A percentile compares a stretch with the other conserved stretches of the same genome.
Conservation (phyloP, 768 basidiomycete species). For the Trametes meyenii region DNA sequence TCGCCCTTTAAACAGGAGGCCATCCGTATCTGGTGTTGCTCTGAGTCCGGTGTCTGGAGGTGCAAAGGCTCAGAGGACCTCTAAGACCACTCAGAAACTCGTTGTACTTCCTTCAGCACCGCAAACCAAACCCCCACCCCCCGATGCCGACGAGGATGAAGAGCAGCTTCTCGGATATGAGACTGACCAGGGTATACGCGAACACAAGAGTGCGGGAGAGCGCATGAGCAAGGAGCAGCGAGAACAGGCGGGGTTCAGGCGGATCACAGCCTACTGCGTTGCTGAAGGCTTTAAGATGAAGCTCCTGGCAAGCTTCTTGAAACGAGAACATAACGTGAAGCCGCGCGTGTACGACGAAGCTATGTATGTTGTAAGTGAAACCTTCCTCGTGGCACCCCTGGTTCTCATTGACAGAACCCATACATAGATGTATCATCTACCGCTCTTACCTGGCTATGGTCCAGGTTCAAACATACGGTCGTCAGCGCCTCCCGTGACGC, state of each 20-base stretch:
- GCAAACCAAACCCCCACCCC: conserved; percentile 73
- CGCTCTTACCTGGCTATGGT: conserved; percentile 89
- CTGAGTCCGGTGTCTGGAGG: conserved; percentile 33
- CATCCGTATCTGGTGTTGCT: conserved; percentile 36
- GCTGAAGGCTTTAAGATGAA: conserved; percentile 88
- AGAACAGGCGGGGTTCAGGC: conserved; percentile 75
- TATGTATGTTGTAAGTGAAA: conserved; percentile 76
- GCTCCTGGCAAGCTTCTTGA: conserved; percentile 79
- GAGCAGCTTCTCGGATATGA: conserved; percentile 61
- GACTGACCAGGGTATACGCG: conserved; percentile 66
- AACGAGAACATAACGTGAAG: conserved; percentile 89
- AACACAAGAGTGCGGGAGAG: conserved; percentile 85
- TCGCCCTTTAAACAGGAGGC: conserved; percentile 28
- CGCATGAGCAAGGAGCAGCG: conserved; percentile 87
- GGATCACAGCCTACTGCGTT: conserved; percentile 89
- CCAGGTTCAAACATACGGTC: conserved; percentile 86
- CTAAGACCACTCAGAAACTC: conserved; percentile 90
- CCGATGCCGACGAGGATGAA: conserved; percentile 48
- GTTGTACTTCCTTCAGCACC: conserved; percentile 89
- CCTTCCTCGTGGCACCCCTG: neutral
- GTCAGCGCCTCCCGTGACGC: conserved; percentile 59
- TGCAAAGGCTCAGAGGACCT: conserved; percentile 71
- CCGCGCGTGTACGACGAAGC: conserved; percentile 93
- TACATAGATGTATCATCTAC: conserved; percentile 84
- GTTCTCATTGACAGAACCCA: neutral